Evolutionary conservation across 225 moss, liverwort and hornwort genomes (phyloP).

Genomic region (Polytrichum formosum): DNA sequence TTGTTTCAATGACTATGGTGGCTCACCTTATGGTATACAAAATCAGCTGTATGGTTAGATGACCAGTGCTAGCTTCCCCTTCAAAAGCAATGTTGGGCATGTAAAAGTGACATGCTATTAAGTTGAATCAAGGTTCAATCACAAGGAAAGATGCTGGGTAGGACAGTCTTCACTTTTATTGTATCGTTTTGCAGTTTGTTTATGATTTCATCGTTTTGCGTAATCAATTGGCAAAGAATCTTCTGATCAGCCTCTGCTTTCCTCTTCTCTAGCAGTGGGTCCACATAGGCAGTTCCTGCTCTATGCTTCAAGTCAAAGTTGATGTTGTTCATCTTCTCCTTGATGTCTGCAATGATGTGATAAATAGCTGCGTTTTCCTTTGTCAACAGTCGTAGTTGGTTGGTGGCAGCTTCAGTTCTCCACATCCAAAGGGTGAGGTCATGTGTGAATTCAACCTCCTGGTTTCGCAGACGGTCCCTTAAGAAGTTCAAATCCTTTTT

Average conservation of each 20-base stretch:
- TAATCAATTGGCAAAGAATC: conserved; percentile 38
- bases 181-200: conserved; percentile 38
- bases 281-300: conserved; percentile 55
- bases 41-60: too few species aligned
- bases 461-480: conserved; percentile 38
- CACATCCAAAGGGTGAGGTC: conserved; percentile 38
- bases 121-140: conserved; percentile 5
- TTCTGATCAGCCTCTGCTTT: conserved; percentile 62
- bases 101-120: neutral
- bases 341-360: conserved; percentile 74
- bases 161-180: conserved; percentile 28
- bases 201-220: conserved; percentile 41
- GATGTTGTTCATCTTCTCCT: conserved; percentile 40
- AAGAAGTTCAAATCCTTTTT: conserved; percentile 37
- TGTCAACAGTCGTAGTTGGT: conserved; percentile 60
- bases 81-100: too few species aligned
- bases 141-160: conserved; percentile 37
- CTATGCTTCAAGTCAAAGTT: conserved; percentile 70
- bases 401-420: conserved; percentile 32
- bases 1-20: too few species aligned
- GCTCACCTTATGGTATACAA: too few species aligned
- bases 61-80: too few species aligned
- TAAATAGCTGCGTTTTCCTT: conserved; percentile 82
- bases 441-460: conserved; percentile 34
- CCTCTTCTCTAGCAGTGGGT: conserved; percentile 80